These are phyloP conservation scores for Neocallimastix lanati DNA, from an alignment of 192 early-diverging fungal genomes.

Conservation along the genomic window DNA sequence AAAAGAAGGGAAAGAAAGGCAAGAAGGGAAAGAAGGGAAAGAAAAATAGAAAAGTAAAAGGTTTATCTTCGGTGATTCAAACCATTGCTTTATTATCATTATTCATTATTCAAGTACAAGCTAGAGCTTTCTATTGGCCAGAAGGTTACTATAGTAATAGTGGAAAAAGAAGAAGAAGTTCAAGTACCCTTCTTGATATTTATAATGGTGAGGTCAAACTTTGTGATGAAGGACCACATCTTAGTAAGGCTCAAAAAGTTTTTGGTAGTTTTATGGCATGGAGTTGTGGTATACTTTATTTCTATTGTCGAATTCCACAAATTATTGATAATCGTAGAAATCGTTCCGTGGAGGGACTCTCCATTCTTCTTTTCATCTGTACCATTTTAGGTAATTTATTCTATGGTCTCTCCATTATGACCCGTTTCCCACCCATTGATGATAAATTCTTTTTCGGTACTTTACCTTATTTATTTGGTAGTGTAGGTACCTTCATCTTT, in stretches of 20 bases:
- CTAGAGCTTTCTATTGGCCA: not conserved
- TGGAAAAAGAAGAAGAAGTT: no score
- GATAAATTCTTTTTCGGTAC: constrained; percentile 8
- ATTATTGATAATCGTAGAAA: constrained; percentile 57
- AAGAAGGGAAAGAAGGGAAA: not conserved
- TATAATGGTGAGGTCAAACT: not conserved
- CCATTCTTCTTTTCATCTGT: constrained; percentile 64
- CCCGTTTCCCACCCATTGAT: constrained; percentile 9
- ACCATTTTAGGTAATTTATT: constrained; percentile 56
- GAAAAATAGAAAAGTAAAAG: not conserved
- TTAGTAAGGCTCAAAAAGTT: not conserved
- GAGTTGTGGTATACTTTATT: constrained; percentile 49
- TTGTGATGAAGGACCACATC: not conserved
- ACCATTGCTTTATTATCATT: not conserved
- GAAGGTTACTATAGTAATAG: no score
- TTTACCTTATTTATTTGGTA: constrained; percentile 20
- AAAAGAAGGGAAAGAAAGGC: not conserved
- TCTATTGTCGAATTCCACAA: constrained; percentile 58
- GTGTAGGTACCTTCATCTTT: constrained; percentile 11
- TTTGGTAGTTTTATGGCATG: constrained; percentile 41
- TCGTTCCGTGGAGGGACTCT: constrained; percentile 57
- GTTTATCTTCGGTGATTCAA: not conserved
- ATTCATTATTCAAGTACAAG: not conserved
- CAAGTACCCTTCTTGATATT: no score
- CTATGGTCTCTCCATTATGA: constrained; percentile 14